phyloP scores from a whole-genome alignment of 179 eudicot genomes.

The Pouteria campechiana region DNA sequence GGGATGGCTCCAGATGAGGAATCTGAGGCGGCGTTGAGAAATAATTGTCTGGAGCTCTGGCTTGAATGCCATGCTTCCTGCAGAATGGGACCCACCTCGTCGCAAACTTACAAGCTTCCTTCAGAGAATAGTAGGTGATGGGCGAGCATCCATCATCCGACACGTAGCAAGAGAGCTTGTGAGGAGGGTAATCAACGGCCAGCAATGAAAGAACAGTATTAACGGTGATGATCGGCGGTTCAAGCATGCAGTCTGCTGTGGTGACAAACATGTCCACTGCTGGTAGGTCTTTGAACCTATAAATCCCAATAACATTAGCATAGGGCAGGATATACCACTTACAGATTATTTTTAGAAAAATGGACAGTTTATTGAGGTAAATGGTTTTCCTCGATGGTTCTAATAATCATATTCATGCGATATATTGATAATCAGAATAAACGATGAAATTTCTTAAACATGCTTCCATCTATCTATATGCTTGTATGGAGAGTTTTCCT shows the following conservation, averaged over 20 bases:
- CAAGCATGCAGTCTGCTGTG: slow-evolving; percentile 19
- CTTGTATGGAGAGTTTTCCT: too few species aligned
- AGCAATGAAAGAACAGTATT: slow-evolving; percentile 21
- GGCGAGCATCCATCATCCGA: slow-evolving; percentile 24
- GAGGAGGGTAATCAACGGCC: slow-evolving; percentile 14
- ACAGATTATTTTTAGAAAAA: too few species aligned
- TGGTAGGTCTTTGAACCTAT: slow-evolving; percentile 13
- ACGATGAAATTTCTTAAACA: too few species aligned
- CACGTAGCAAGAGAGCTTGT: slow-evolving; percentile 20
- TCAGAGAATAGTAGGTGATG: slow-evolving; percentile 14
- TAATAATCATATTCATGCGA: too few species aligned
- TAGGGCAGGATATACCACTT: too few species aligned
- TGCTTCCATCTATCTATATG: too few species aligned
- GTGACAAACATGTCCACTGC: slow-evolving; percentile 24
- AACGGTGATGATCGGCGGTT: slow-evolving; percentile 20
- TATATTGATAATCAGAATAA: not conserved
- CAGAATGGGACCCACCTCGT: slow-evolving; percentile 29
- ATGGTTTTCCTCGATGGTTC: too few species aligned
- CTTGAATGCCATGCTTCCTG: slow-evolving; percentile 7
- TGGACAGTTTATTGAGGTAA: too few species aligned
- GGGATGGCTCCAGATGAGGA: slow-evolving; percentile 3
- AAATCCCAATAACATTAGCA: not conserved
- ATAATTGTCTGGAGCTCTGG: slow-evolving; percentile 22
- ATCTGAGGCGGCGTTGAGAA: slow-evolving; percentile 2
- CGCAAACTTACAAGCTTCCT: slow-evolving; percentile 16